Base-by-base conservation (phyloP, 2,329 filamentous ascomycete species). In the Sporothrix variecibatus region DNA sequence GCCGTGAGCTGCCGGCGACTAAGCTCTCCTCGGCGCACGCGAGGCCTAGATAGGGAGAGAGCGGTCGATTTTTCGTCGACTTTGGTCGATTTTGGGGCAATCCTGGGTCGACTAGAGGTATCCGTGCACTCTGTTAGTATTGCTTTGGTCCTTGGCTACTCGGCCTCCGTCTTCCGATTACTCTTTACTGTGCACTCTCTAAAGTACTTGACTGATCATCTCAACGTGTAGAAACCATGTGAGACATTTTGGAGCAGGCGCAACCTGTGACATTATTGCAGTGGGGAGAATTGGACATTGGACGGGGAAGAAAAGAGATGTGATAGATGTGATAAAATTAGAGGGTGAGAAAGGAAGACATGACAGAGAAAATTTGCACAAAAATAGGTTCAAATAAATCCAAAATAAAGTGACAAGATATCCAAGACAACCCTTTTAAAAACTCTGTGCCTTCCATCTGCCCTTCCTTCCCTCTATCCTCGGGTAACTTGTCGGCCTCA, bases 191-290 rank as follows among this genome's bases (percentile, higher is more conserved):
- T 53, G 49, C 2, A 11, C 20, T 53, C 46, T 20, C 15, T 2
- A 51, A 46, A 46, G 8, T 23, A 53, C n/a, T 26, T 38, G 34
- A 17, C 60, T 65, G 40, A 7, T 64, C 62, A 65, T 65, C 62
- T 65, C 38, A 40, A 26, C 34, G 28, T 62, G 58, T 31, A 62
- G 58, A 49, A 12, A 40, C 58, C 6, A 46, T 28, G 60, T 67
- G 62, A 67, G 62, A 65, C 60, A 65, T 65, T 65, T 43, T 65
- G 60, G 34, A 65, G 60, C 65, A 34, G 65, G 17, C 64, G 40
- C 64, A 51, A 68, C 40, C 23, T 49, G 43, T 51, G 26, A 69
- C 38, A 26, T 26, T 51, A 49, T 67, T 67, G 38, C 38, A 12
- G 58, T n/a, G 58, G 20, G 17, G 31, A 38, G 31, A 11, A 8